Evolutionary conservation across 208 protist genomes (phyloP).

Genomic region (Trypanosoma avium): DNA sequence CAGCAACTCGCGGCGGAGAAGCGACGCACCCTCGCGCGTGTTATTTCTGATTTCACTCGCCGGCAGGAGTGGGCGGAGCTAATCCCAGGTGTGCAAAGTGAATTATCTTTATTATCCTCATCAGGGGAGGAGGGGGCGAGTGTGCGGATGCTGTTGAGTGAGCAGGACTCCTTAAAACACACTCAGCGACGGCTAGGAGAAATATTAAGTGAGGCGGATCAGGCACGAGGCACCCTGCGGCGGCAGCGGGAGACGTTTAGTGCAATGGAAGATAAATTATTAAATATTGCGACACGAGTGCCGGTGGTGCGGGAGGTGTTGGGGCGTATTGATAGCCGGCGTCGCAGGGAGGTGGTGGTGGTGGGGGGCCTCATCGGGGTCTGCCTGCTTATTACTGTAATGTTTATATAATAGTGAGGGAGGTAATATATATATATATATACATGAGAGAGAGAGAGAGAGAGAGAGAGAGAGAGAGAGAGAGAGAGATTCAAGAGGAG

Average conservation of each 20-base stretch:
- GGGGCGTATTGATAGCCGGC: constrained; percentile 58
- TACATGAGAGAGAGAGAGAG: neutral
- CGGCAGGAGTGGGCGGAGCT: constrained; percentile 61
- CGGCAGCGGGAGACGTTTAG: constrained; percentile 74
- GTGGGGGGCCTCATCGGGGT: constrained; percentile 57
- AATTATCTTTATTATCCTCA: no score
- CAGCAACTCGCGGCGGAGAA: constrained; percentile 61
- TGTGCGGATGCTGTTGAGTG: constrained; percentile 69
- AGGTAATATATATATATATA: neutral
- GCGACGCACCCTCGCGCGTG: constrained; percentile 37
- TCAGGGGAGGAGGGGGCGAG: constrained; percentile 38
- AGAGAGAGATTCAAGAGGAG: neutral
- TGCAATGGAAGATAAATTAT: constrained; percentile 47
- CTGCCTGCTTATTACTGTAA: constrained; percentile 59
- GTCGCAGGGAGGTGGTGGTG: constrained; percentile 65
- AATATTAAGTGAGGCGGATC: no score
- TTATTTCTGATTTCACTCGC: constrained; percentile 42
- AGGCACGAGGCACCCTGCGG: constrained; percentile 58
- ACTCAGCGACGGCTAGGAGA: no score
- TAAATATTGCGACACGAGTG: constrained; percentile 69
- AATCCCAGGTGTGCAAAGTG: constrained; percentile 28
- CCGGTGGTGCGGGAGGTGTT: constrained; percentile 77
- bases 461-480: constrained; percentile 22
- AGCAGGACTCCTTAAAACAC: constrained; percentile 76
- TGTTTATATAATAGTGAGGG: constrained; percentile 51